Conservation (phyloP, 1,139 yeast species). For the Hyphopichia fennica region DNA sequence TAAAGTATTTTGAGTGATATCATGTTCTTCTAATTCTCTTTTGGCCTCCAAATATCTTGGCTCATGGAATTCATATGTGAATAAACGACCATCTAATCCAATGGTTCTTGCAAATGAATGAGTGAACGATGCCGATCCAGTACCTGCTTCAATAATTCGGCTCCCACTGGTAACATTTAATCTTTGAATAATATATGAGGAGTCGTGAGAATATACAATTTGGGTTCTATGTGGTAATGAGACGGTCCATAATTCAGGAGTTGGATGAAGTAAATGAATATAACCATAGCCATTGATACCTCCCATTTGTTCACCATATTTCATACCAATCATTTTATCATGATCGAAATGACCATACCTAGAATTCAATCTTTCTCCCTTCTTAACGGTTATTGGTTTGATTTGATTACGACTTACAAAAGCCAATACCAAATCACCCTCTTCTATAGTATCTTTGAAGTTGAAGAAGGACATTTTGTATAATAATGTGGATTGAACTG, state of each 20-base stretch:
- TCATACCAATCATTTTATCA: constrained; percentile 73
- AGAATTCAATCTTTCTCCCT: constrained; percentile 69
- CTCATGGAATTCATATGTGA: constrained; percentile 89
- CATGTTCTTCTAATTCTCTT: constrained; percentile 73
- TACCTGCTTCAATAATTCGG: constrained; percentile 92
- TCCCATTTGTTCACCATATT: constrained; percentile 84
- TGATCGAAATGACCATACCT: constrained; percentile 89
- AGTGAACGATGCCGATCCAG: constrained; percentile 95
- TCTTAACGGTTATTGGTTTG: constrained; percentile 67
- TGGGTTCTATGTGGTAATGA: constrained; percentile 97
- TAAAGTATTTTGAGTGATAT: constrained; percentile 48
- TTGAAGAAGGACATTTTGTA: constrained; percentile 42
- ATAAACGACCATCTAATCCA: constrained; percentile 60
- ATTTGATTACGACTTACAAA: constrained; percentile 80
- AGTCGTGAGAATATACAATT: constrained; percentile 94
- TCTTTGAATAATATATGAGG: constrained; percentile 85
- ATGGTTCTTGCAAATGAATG: constrained; percentile 89
- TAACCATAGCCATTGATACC: constrained; percentile 82
- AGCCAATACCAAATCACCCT: constrained; percentile 83
- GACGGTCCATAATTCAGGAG: constrained; percentile 94
- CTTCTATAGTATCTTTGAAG: constrained; percentile 64
- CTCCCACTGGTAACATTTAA: constrained; percentile 73
- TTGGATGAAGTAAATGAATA: constrained; percentile 83
- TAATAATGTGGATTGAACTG: no score
- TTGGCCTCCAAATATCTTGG: constrained; percentile 79